phyloP scores from a whole-genome alignment of 2,329 filamentous ascomycete genomes.

The Ilyonectria destructans region DNA sequence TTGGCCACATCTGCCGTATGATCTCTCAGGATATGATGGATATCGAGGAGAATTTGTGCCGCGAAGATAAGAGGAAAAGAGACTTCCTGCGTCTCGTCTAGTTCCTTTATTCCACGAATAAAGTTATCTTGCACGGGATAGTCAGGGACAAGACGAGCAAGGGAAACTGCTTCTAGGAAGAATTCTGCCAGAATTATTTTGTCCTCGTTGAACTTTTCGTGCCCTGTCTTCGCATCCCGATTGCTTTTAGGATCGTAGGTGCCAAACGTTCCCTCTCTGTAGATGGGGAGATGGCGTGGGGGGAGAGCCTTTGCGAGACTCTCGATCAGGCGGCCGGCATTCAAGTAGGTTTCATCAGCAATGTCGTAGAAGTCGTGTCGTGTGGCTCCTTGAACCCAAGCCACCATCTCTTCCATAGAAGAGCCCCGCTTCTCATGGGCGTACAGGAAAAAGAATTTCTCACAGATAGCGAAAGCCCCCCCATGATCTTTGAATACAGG shows the following conservation, averaged over 20 bases:
- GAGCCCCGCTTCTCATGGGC: slow-evolving; percentile 28
- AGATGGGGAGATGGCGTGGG: slow-evolving; percentile 34
- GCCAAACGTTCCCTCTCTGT: slow-evolving; percentile 47
- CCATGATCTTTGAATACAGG: neutral
- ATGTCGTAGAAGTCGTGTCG: slow-evolving; percentile 51
- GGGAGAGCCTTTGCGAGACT: slow-evolving; percentile 27
- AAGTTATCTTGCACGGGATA: slow-evolving; percentile 55
- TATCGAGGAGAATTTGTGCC: slow-evolving; percentile 60
- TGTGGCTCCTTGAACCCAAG: neutral
- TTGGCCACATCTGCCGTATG: slow-evolving; percentile 22
- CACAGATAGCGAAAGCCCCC: neutral
- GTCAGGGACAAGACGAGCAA: slow-evolving; percentile 34
- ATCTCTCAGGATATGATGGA: slow-evolving; percentile 53
- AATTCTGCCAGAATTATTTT: slow-evolving; percentile 52
- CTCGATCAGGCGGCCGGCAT: slow-evolving; percentile 24
- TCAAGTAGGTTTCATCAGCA: slow-evolving; percentile 39
- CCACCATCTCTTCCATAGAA: slow-evolving; percentile 17
- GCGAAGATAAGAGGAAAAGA: slow-evolving; percentile 59
- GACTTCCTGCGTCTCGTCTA: slow-evolving; percentile 51
- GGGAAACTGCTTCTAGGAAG: slow-evolving; percentile 53
- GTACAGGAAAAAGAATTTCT: neutral
- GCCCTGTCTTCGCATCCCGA: slow-evolving; percentile 43
- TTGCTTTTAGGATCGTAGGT: slow-evolving; percentile 48
- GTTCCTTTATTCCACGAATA: slow-evolving; percentile 52
- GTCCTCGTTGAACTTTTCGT: slow-evolving; percentile 56